Evolutionary conservation across 1,139 yeast species (phyloP).

Genomic region (Pichia sp.): DNA sequence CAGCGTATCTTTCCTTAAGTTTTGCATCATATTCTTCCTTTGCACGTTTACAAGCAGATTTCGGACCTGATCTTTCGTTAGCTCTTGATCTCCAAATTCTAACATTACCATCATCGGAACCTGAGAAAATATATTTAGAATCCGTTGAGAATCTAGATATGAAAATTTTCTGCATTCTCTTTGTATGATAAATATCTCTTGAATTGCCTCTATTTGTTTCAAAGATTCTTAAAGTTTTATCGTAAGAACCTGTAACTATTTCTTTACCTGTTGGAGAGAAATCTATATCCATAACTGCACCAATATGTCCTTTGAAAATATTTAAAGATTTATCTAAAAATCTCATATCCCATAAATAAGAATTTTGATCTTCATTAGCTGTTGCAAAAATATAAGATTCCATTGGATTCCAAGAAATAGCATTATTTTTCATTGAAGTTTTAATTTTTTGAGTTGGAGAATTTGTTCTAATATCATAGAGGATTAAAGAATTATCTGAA

Average conservation of each 20-base stretch:
- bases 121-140: conserved; percentile 76
- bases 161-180: conserved; percentile 94
- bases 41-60: conserved; percentile 71
- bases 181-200: conserved; percentile 91
- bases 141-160: conserved; percentile 82
- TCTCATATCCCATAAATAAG: conserved; percentile 94
- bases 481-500: conserved; percentile 80
- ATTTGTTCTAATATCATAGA: conserved; percentile 88
- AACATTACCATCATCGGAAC: conserved; percentile 94
- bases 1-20: conserved; percentile 83
- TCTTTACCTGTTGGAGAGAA: conserved; percentile 97
- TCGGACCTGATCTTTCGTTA: conserved; percentile 73
- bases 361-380: conserved; percentile 92
- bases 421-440: conserved; percentile 74
- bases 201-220: conserved; percentile 72
- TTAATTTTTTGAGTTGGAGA: conserved; percentile 88
- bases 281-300: conserved; percentile 92
- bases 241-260: conserved; percentile 91
- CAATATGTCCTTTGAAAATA: conserved; percentile 91
- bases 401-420: conserved; percentile 95
- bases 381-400: conserved; percentile 92
- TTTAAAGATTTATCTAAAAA: conserved; percentile 71
- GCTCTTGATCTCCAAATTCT: conserved; percentile 90
- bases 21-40: conserved; percentile 88
- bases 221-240: conserved; percentile 81